phyloP scores from a whole-genome alignment of 192 early-diverging fungal genomes.

The Oehlia diaphana region DNA sequence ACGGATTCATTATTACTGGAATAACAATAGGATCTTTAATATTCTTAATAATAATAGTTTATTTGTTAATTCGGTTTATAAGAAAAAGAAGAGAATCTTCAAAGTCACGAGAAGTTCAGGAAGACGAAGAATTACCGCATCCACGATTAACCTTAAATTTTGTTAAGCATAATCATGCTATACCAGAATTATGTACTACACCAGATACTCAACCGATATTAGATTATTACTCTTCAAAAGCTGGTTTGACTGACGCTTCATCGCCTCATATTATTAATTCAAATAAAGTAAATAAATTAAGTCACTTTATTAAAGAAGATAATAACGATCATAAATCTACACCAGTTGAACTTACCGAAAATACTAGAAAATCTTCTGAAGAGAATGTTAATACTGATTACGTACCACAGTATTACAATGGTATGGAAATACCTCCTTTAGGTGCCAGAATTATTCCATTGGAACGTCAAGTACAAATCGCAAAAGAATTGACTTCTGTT shows the following conservation, averaged over 20 bases:
- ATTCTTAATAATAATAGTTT: background rate
- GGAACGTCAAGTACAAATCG: conserved; percentile 2
- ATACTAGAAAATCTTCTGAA: background rate
- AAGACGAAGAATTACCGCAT: background rate
- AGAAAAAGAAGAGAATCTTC: background rate
- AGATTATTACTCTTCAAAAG: background rate
- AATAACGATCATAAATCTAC: background rate
- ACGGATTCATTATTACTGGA: background rate
- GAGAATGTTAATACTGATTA: background rate
- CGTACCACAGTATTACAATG: background rate
- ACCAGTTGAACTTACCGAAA: background rate
- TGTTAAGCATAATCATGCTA: background rate
- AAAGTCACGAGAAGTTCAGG: background rate
- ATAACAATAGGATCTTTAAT: background rate
- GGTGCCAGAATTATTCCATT: conserved; percentile 5
- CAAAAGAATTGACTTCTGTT: background rate
- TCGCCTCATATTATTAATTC: background rate
- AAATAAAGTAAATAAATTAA: no score
- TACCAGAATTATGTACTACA: background rate
- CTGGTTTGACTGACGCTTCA: background rate
- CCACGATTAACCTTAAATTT: background rate
- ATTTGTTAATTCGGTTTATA: background rate
- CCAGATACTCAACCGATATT: background rate
- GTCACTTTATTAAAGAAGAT: no score
- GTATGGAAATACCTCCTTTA: background rate